Evolutionary conservation across 1,139 yeast genomes (phyloP).

Genomic region (Meyerozyma guilliermondii): DNA sequence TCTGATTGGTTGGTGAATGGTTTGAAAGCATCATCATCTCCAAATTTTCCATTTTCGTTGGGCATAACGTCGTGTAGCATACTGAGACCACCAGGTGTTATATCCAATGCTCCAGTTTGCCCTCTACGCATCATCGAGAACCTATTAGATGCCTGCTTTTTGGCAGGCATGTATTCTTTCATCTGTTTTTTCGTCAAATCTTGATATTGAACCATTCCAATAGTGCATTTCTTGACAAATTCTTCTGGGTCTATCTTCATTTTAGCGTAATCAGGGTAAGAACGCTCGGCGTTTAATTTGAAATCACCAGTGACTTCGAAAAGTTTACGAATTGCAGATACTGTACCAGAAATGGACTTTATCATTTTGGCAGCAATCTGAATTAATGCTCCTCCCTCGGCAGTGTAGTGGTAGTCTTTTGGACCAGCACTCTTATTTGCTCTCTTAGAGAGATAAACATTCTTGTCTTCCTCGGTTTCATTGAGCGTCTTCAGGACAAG

Average conservation of each 20-base stretch:
- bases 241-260: constrained; percentile 57
- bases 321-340: constrained; percentile 36
- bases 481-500: constrained; percentile 52
- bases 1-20: constrained; percentile 24
- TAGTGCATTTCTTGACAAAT: constrained; percentile 59
- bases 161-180: constrained; percentile 13
- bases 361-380: constrained; percentile 63
- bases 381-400: constrained; percentile 63
- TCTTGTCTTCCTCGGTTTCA: constrained; percentile 29
- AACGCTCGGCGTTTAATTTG: constrained; percentile 56
- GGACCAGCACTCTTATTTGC: constrained; percentile 6
- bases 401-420: constrained; percentile 49
- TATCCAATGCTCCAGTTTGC: constrained; percentile 43
- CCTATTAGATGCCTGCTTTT: constrained; percentile 25
- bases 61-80: constrained; percentile 44
- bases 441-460: constrained; percentile 6
- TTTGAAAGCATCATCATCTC: constrained; percentile 34
- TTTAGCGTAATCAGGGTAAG: constrained; percentile 65
- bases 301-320: constrained; percentile 66
- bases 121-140: constrained; percentile 63
- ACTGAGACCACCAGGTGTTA: constrained; percentile 58
- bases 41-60: constrained; percentile 37
- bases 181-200: constrained; percentile 24
- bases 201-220: constrained; percentile 50
- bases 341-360: constrained; percentile 47